A percentile compares a stretch with the other conserved stretches of the same genome.
Conservation (phyloP, 2,329 filamentous ascomycete species). For the Drechslerella coelobrocha region DNA sequence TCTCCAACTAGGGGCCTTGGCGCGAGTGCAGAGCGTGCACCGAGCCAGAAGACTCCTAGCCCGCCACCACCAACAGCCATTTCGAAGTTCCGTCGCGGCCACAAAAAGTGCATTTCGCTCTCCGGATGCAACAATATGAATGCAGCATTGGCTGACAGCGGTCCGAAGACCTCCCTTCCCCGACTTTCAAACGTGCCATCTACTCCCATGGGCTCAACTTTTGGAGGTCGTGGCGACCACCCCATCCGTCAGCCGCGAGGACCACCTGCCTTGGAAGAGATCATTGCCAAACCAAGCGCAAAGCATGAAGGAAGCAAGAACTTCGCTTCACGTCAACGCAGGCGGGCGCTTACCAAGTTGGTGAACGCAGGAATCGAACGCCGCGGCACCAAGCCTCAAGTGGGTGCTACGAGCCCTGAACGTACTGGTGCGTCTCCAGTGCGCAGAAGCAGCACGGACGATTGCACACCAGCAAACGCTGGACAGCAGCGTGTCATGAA, state of each 20-base stretch:
- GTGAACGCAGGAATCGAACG: constrained; percentile 88
- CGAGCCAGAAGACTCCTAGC: constrained; percentile 35
- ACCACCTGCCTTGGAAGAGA: constrained; percentile 88
- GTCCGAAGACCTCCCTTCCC: constrained; percentile 70
- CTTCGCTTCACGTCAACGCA: constrained; percentile 89
- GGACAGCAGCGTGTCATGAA: constrained; percentile 80
- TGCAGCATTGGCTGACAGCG: constrained; percentile 61
- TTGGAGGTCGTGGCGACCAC: constrained; percentile 94
- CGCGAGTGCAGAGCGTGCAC: background rate
- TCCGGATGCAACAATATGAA: constrained; percentile 67
- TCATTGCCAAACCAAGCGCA: constrained; percentile 84
- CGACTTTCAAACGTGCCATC: constrained; percentile 81
- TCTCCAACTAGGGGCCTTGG: constrained; percentile 30
- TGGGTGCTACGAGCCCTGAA: background rate
- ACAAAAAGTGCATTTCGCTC: constrained; percentile 86
- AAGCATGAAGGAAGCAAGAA: constrained; percentile 98
- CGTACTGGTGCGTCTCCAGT: background rate
- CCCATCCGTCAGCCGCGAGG: constrained; percentile 90
- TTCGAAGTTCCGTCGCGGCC: constrained; percentile 62
- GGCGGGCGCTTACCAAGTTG: constrained; percentile 88
- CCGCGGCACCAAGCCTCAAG: constrained; percentile 65
- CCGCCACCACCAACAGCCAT: constrained; percentile 30
- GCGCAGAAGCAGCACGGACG: constrained; percentile 64
- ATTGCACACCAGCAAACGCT: constrained; percentile 71
- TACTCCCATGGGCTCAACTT: constrained; percentile 81